Conservation (phyloP, 345 rosid genomes). For the Eutrema yunnanense region DNA sequence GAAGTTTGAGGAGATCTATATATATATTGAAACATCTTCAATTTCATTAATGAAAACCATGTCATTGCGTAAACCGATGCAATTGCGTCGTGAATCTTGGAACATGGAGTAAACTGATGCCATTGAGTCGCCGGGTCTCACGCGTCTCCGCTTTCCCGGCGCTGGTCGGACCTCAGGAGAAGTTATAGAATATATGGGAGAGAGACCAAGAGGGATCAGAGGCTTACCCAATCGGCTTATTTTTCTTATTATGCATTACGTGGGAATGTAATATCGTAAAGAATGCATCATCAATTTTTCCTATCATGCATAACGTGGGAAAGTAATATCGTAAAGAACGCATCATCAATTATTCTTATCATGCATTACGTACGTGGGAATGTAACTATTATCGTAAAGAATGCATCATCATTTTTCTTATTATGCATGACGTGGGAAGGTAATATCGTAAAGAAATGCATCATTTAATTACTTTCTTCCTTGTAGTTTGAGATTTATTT, state of each 20-base stretch:
- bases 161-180: neutral
- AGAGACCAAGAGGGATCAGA: neutral
- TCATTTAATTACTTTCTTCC: neutral
- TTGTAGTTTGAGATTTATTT: neutral
- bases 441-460: neutral
- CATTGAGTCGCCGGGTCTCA: neutral
- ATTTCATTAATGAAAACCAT: neutral
- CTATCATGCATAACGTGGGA: neutral
- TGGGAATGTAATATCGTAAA: neutral
- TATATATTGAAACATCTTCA: neutral
- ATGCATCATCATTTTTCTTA: neutral
- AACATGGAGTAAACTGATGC: constrained; percentile 9
- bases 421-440: too few species aligned
- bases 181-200: neutral
- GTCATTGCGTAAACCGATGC: neutral
- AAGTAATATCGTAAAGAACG: neutral
- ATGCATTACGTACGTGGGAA: neutral
- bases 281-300: neutral
- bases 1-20: neutral
- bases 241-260: neutral
- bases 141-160: neutral
- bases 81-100: neutral
- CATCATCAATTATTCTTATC: neutral
- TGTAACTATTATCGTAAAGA: neutral
- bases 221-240: too few species aligned